Conservation (phyloP, 2,329 filamentous ascomycete species). For the Ascochyta lentis region DNA sequence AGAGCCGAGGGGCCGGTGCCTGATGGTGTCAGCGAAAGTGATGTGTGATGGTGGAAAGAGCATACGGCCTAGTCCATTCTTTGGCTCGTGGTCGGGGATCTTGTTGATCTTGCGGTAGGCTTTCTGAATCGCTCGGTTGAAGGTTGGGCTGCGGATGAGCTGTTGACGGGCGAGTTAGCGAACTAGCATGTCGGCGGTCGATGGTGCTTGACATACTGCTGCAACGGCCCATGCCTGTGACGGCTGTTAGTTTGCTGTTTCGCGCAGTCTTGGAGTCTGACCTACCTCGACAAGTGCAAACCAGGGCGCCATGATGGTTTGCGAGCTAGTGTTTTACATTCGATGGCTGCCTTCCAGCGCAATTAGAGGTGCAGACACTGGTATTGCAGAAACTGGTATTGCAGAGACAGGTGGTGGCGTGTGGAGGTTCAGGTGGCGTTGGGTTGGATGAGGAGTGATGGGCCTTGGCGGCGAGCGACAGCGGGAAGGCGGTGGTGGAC, state of each 20-base stretch:
- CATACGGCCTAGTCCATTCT: constrained; percentile 55
- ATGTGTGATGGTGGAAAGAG: constrained; percentile 37
- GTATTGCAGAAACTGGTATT: neutral
- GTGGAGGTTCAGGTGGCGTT: constrained; percentile 1
- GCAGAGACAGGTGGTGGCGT: neutral
- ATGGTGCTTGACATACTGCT: constrained; percentile 33
- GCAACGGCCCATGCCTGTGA: constrained; percentile 48
- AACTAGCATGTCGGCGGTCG: neutral
- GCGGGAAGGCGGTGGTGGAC: constrained; percentile 1
- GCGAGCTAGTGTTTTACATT: neutral
- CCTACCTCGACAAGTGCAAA: constrained; percentile 44
- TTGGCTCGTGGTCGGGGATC: constrained; percentile 51
- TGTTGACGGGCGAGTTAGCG: constrained; percentile 25
- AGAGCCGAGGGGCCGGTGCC: constrained; percentile 52
- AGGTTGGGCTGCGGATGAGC: constrained; percentile 61
- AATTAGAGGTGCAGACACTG: neutral
- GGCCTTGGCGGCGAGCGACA: constrained; percentile 12
- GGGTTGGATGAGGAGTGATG: constrained; percentile 7
- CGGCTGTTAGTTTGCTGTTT: constrained; percentile 27
- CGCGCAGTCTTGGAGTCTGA: neutral
- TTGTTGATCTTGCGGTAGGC: constrained; percentile 57
- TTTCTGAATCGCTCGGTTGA: constrained; percentile 61
- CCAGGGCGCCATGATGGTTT: constrained; percentile 38
- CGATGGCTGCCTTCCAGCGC: neutral
- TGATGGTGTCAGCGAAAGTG: constrained; percentile 18